These are phyloP conservation scores for Agrostemma githago DNA, from an alignment of 148 eudicot genomes.

Conservation along the genomic window DNA sequence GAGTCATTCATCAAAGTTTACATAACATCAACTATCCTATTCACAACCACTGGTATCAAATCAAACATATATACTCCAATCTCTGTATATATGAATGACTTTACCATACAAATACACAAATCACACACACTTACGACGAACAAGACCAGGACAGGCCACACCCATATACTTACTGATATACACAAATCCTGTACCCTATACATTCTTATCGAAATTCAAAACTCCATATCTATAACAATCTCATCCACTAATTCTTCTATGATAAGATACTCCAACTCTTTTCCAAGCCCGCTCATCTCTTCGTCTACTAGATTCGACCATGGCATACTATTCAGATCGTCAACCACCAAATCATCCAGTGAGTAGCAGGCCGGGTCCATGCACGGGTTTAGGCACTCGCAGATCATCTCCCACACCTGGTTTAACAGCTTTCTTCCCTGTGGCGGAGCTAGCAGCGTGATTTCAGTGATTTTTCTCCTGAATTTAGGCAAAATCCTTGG, in stretches of 20 bases:
- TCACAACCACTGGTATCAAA: constrained; percentile 25
- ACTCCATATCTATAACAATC: constrained; percentile 45
- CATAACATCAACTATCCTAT: constrained; percentile 26
- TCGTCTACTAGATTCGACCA: constrained; percentile 60
- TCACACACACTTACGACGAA: constrained; percentile 14
- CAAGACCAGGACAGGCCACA: background rate
- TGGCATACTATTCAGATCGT: constrained; percentile 45
- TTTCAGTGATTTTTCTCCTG: constrained; percentile 37
- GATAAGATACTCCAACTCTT: constrained; percentile 55
- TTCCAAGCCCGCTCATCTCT: constrained; percentile 51
- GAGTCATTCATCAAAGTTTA: constrained; percentile 20
- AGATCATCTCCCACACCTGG: constrained; percentile 55
- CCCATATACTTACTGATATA: constrained; percentile 23
- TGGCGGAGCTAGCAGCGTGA: constrained; percentile 29
- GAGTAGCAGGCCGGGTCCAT: constrained; percentile 34
- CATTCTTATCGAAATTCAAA: constrained; percentile 14
- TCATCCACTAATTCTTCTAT: constrained; percentile 59
- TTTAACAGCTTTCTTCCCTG: constrained; percentile 58
- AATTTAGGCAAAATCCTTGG: constrained; percentile 44
- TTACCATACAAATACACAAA: constrained; percentile 15
- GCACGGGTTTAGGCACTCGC: constrained; percentile 44
- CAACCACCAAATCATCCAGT: constrained; percentile 55
- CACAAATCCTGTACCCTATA: constrained; percentile 25
- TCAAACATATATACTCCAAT: background rate
- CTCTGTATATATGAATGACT: constrained; percentile 15